Percentiles rank a stretch among this genome's conserved stretches.
Evolutionary conservation across 1,284 basidiomycete species (phyloP).

Genomic region (Paramarasmius palmivorus): DNA sequence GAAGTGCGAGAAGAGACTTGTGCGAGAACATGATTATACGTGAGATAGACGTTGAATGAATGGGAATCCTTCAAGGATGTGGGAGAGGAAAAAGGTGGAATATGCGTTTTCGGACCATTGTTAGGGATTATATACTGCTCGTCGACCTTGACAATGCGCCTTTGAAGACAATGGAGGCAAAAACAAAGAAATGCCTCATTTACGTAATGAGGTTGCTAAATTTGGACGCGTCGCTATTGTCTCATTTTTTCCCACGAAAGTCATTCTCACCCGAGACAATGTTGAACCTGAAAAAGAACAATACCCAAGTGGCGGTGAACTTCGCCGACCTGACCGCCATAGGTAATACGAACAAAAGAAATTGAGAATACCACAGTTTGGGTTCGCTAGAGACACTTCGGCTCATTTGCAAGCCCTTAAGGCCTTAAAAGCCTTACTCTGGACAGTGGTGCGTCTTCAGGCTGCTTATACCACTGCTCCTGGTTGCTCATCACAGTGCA

Average conservation of each 20-base stretch:
- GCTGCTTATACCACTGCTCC: not conserved
- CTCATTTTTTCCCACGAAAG: too few relatives aligned
- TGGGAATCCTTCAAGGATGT: not conserved
- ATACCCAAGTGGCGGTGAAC: not conserved
- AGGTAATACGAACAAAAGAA: not conserved
- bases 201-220: too few relatives aligned
- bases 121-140: too few relatives aligned
- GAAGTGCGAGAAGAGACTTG: conserved; percentile 10
- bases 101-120: too few relatives aligned
- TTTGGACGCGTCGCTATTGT: too few relatives aligned
- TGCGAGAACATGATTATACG: conserved; percentile 10
- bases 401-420: not conserved
- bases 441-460: not conserved
- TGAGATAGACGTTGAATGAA: not conserved
- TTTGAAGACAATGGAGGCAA: too few relatives aligned
- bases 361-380: not conserved
- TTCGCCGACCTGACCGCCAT: not conserved
- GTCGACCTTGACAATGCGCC: too few relatives aligned
- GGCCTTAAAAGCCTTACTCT: not conserved
- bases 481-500: too few relatives aligned
- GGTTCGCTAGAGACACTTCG: not conserved
- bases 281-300: not conserved
- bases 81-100: conserved; percentile 4
- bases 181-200: too few relatives aligned
- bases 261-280: too few relatives aligned